Evolutionary conservation across 2,329 filamentous ascomycete genomes (phyloP).

Genomic region (Neonectria hederae): DNA sequence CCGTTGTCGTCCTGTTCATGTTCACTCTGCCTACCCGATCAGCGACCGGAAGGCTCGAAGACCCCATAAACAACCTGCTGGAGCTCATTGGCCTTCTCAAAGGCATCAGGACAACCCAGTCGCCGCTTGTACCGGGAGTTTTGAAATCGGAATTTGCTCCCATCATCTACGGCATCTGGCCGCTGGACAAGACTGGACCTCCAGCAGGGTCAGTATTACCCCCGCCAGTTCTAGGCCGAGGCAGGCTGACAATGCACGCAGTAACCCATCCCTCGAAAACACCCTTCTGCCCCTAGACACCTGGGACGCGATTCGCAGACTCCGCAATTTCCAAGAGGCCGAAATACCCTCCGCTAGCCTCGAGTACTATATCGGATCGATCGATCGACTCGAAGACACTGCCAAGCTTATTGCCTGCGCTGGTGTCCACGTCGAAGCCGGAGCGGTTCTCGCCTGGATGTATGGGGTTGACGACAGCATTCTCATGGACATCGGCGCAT

Average conservation of each 20-base stretch:
- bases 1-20: constrained; percentile 47
- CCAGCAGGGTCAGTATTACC: constrained; percentile 1
- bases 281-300: constrained; percentile 35
- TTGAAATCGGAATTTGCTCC: constrained; percentile 39
- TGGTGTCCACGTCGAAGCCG: constrained; percentile 37
- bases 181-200: constrained; percentile 8
- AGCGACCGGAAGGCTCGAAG: constrained; percentile 25
- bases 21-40: constrained; percentile 35
- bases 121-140: constrained; percentile 29
- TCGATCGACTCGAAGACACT: constrained; percentile 31
- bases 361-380: constrained; percentile 31
- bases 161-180: constrained; percentile 35
- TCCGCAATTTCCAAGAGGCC: constrained; percentile 34
- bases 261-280: constrained; percentile 30
- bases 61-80: constrained; percentile 34
- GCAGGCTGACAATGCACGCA: background rate
- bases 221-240: no score
- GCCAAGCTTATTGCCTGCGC: constrained; percentile 34
- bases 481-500: constrained; percentile 39
- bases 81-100: constrained; percentile 35
- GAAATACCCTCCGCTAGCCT: constrained; percentile 33
- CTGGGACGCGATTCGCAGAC: constrained; percentile 31
- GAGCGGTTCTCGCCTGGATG: constrained; percentile 38
- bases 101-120: constrained; percentile 34
- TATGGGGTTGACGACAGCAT: constrained; percentile 40